Evolutionary conservation across 306 rosid genomes (phyloP).

Genomic region (Inga oerstediana): DNA sequence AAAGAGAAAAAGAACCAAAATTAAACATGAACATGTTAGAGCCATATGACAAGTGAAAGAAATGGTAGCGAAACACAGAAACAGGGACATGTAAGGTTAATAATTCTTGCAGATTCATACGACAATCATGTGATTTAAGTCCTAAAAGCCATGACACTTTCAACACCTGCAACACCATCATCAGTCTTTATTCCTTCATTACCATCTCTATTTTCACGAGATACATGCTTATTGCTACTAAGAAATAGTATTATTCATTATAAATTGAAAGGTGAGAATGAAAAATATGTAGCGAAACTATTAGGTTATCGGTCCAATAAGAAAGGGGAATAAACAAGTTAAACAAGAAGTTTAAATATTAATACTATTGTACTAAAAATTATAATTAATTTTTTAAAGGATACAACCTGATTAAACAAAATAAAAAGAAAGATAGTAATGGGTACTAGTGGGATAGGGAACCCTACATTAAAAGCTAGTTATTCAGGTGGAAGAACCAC

Average conservation of each 20-base stretch:
- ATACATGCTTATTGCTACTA: neutral
- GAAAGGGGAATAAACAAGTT: neutral
- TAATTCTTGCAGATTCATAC: neutral
- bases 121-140: constrained; percentile 1
- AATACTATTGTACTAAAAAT: neutral
- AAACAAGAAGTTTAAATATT: neutral
- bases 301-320: neutral
- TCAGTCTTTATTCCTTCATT: neutral
- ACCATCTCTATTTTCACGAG: neutral
- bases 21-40: constrained; percentile 15
- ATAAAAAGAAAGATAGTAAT: neutral
- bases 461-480: too few species aligned
- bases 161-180: neutral
- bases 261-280: too few species aligned
- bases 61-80: neutral
- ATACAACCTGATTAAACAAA: neutral
- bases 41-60: neutral
- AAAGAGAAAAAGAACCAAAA: constrained; percentile 10
- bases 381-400: neutral
- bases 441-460: too few species aligned
- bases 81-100: neutral
- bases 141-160: neutral
- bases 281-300: neutral
- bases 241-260: neutral
- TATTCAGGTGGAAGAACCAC: too few species aligned